These are phyloP conservation scores for Phytophthora hybrid DNA, from an alignment of 352 stramenopile genomes.

Conservation along the genomic window DNA sequence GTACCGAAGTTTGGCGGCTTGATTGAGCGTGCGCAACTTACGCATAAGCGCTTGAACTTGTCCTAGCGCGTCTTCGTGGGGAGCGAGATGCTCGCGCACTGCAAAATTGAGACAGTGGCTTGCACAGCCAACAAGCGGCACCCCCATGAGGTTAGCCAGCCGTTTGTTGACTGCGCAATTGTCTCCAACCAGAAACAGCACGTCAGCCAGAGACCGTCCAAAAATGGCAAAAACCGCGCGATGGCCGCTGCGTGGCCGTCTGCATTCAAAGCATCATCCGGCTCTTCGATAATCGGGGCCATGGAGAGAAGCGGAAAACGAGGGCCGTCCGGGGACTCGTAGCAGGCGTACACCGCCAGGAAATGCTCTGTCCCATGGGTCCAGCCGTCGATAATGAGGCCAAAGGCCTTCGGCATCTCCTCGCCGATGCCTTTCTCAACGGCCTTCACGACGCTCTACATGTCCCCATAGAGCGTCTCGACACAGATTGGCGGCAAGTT, in stretches of 20 bases:
- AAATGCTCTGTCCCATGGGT: slow-evolving; percentile 10
- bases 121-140: not conserved
- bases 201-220: not conserved
- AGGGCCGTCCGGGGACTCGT: not conserved
- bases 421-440: not conserved
- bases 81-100: not conserved
- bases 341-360: slow-evolving; percentile 3
- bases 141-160: not conserved
- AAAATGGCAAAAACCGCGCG: slow-evolving; percentile 4
- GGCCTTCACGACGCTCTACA: not conserved
- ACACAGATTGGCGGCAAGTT: not conserved
- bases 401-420: not conserved
- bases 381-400: slow-evolving; percentile 6
- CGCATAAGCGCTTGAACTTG: not conserved
- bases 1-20: slow-evolving; percentile 17
- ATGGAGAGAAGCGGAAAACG: slow-evolving; percentile 5
- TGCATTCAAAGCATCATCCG: not conserved
- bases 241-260: slow-evolving; percentile 3
- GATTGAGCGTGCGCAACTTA: not conserved
- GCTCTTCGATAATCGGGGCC: not conserved
- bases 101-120: not conserved
- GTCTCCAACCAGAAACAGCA: slow-evolving; percentile 18
- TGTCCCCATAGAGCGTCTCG: not conserved
- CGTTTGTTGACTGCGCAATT: slow-evolving; percentile 6
- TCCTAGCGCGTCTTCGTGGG: not conserved